Conservation (phyloP, 1,284 basidiomycete species). For the Coniophora puteana region DNA sequence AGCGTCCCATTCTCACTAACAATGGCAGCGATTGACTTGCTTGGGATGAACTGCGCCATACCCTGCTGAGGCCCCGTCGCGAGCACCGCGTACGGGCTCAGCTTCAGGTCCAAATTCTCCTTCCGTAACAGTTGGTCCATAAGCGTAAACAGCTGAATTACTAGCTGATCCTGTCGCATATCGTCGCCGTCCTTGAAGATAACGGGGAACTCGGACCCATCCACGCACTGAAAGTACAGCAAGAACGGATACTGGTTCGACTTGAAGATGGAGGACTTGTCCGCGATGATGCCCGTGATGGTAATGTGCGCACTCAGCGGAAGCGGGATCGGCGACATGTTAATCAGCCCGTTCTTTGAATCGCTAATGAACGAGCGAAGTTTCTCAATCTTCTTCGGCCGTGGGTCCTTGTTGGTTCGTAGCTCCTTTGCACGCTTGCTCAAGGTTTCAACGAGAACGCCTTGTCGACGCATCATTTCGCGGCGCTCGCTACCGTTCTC, state of each 20-base stretch:
- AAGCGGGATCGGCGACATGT: slow-evolving; percentile 77
- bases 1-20: slow-evolving; percentile 91
- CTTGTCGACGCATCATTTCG: slow-evolving; percentile 82
- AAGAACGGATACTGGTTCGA: slow-evolving; percentile 93
- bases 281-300: slow-evolving; percentile 83
- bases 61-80: slow-evolving; percentile 92
- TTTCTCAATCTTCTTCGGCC: slow-evolving; percentile 97
- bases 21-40: slow-evolving; percentile 92
- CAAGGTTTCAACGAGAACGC: slow-evolving; percentile 80
- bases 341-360: slow-evolving; percentile 75
- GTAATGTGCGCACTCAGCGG: slow-evolving; percentile 86
- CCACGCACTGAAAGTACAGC: slow-evolving; percentile 82
- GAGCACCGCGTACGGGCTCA: slow-evolving; percentile 92
- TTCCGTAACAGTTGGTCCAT: slow-evolving; percentile 95
- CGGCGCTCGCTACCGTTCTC: slow-evolving; percentile 75
- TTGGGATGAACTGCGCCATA: slow-evolving; percentile 95
- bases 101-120: slow-evolving; percentile 92
- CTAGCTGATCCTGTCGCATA: slow-evolving; percentile 95
- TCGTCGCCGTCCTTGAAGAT: slow-evolving; percentile 99
- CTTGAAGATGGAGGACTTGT: slow-evolving; percentile 96
- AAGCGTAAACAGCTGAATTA: slow-evolving; percentile 94
- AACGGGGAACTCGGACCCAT: slow-evolving; percentile 81
- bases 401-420: slow-evolving; percentile 85
- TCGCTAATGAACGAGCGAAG: slow-evolving; percentile 82
- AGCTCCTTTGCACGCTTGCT: slow-evolving; percentile 85